A percentile compares a stretch with the other conserved stretches of the same genome.
phyloP scores from a whole-genome alignment of 2,329 filamentous ascomycete species.

The Phaeosphaeria sp. region DNA sequence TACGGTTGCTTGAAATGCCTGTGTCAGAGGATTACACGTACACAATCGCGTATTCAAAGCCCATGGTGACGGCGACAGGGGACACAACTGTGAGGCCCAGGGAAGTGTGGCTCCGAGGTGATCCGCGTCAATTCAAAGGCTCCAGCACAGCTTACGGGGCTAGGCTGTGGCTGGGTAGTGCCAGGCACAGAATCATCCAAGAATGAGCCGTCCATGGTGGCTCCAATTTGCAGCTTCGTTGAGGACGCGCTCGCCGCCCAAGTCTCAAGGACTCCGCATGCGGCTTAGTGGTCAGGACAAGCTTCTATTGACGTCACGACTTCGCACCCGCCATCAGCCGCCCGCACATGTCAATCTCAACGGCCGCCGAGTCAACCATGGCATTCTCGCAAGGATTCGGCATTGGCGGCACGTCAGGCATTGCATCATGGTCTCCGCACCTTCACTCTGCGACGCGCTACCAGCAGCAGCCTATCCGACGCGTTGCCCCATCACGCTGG shows the following conservation, averaged over 20 bases:
- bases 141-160: constrained; percentile 24
- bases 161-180: constrained; percentile 22
- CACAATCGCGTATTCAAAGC: constrained; percentile 69
- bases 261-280: constrained; percentile 4
- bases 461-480: background rate
- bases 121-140: constrained; percentile 24
- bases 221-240: constrained; percentile 5
- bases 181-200: constrained; percentile 13
- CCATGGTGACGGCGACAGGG: constrained; percentile 52
- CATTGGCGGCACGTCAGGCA: constrained; percentile 1
- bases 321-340: constrained; percentile 15
- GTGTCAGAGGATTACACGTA: constrained; percentile 48
- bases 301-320: constrained; percentile 39
- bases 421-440: constrained; percentile 18
- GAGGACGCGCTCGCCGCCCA: constrained; percentile 1
- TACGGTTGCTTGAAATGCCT: background rate
- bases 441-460: background rate
- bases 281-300: constrained; percentile 21
- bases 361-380: background rate
- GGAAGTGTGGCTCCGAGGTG: constrained; percentile 12
- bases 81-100: constrained; percentile 11
- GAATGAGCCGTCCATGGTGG: constrained; percentile 11
- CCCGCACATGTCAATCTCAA: background rate
- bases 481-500: background rate
- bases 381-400: background rate